Percentiles rank a stretch among this genome's conserved stretches.
Evolutionary conservation across 352 stramenopile genomes (phyloP).

Genomic region (Blastocystis sp.): DNA sequence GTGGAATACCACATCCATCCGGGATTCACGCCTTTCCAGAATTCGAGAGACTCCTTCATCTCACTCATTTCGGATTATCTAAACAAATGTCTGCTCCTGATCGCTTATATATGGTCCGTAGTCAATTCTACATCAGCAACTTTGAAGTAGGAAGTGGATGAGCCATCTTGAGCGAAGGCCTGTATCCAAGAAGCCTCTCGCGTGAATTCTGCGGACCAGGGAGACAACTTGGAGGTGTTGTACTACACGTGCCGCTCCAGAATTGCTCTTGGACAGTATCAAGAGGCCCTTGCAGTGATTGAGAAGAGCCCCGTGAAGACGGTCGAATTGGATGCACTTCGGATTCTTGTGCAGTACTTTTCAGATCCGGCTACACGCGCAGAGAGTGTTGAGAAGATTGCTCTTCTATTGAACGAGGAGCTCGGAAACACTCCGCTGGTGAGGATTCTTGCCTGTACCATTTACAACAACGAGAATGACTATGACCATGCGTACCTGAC

Average conservation of each 20-base stretch:
- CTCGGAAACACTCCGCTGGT: conserved; percentile 15
- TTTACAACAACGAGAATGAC: conserved; percentile 57
- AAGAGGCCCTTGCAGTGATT: conserved; percentile 9
- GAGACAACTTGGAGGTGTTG: conserved; percentile 15
- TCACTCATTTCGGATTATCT: background rate
- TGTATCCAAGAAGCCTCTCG: conserved; percentile 52
- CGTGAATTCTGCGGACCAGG: background rate
- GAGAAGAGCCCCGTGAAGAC: background rate
- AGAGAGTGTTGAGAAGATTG: background rate
- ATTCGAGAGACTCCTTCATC: too few species aligned
- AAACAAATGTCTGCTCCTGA: conserved; percentile 50
- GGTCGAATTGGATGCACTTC: background rate
- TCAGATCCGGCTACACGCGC: background rate
- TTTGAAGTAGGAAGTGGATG: background rate
- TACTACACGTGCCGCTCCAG: conserved; percentile 37
- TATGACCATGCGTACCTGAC: conserved; percentile 47
- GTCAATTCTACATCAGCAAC: conserved; percentile 54
- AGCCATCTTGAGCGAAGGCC: background rate
- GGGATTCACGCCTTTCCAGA: too few species aligned
- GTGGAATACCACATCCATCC: too few species aligned
- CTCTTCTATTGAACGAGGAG: conserved; percentile 45
- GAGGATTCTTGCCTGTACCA: conserved; percentile 44
- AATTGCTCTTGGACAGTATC: conserved; percentile 29
- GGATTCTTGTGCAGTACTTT: conserved; percentile 40
- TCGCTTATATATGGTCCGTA: conserved; percentile 54